Percentiles rank a stretch among this genome's conserved stretches.
These are phyloP conservation scores for Scopulariopsis brevicaulis DNA, from an alignment of 2,329 filamentous ascomycete species.

Conservation along the genomic window DNA sequence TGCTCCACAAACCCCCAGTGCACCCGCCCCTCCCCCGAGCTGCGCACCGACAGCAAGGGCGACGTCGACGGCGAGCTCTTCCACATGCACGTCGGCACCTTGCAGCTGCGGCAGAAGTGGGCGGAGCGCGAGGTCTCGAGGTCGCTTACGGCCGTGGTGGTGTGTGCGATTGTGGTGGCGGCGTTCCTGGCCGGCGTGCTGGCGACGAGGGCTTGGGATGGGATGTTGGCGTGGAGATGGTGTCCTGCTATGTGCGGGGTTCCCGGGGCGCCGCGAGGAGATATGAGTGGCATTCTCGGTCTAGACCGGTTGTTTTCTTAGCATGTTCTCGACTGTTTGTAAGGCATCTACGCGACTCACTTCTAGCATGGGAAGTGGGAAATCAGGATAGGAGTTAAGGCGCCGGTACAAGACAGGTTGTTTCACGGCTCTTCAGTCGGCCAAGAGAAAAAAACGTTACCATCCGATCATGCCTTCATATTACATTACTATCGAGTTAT, in stretches of 20 bases:
- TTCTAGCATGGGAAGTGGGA: not conserved
- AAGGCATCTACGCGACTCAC: not conserved
- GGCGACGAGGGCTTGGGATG: not conserved
- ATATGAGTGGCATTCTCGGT: not conserved
- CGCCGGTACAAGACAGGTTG: not conserved
- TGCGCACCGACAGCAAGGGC: slow-evolving; percentile 11
- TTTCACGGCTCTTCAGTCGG: not conserved
- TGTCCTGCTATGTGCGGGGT: not conserved
- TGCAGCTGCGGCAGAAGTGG: slow-evolving; percentile 18
- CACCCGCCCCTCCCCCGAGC: slow-evolving; percentile 12
- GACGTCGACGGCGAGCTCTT: slow-evolving; percentile 15
- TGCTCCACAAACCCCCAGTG: slow-evolving; percentile 14
- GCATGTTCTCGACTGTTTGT: not conserved
- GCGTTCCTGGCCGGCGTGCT: slow-evolving; percentile 12
- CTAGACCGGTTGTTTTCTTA: not conserved
- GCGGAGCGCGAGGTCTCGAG: slow-evolving; percentile 15
- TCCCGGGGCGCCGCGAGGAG: not conserved
- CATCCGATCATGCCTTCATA: not conserved
- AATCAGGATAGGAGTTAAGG: not conserved
- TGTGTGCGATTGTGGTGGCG: slow-evolving; percentile 9
- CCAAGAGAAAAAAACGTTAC: slow-evolving; percentile 1
- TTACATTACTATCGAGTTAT: not conserved
- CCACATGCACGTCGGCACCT: slow-evolving; percentile 18
- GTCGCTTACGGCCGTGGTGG: slow-evolving; percentile 12
- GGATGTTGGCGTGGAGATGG: not conserved